Evolutionary conservation across 768 basidiomycete species (phyloP), one percentile per base, ranked within the genome.

Genomic region (Dentipellis fragilis): DNA sequence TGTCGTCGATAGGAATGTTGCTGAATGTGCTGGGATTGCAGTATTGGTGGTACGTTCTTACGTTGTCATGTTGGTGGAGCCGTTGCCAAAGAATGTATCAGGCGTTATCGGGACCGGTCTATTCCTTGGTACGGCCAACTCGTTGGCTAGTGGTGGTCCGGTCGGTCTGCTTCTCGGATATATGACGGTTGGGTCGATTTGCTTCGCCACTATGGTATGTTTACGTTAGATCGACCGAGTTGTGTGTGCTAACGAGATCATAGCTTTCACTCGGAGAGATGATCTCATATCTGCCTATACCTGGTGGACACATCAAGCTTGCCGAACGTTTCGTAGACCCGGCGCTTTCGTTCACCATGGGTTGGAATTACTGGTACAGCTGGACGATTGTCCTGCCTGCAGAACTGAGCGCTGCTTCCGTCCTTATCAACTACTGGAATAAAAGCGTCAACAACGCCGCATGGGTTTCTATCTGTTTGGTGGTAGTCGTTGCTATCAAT

Each of bases 311-410:
- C 62, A 89, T 91, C 68, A 87, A 75, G 57, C 70, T 92, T 16
- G 84, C 89, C 0, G 89, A 85, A 66, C 85, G 89, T 35, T 93
- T 92, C 63, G 84, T 92, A 8, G 80, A 89, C 58, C 84, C 81
- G 14, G 84, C 87, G 1, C 72, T 88, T 57, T 85, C 87, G n/a
- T 74, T 73, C n/a, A 70, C 65, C 63, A 70, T 64, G 77, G 74
- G 74, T 12, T 78, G 76, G 76, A 80, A 78, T 63, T 78, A 78
- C 57, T 76, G 77, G 78, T 72, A 70, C 59, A 82, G 80, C 57
- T 86, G 82, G 84, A 72, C 71, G 2, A 80, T 85, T 56, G 75
- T 86, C 52, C 70, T 88, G 16, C 85, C 86, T 3, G 85, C 86
- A 0, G 87, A 89, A 65, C 71, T 89, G 4, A 81, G 80, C 57